Percentiles rank a stretch among this genome's conserved stretches.
Conservation (phyloP, 306 rosid species). For the Dryas alaskensis region DNA sequence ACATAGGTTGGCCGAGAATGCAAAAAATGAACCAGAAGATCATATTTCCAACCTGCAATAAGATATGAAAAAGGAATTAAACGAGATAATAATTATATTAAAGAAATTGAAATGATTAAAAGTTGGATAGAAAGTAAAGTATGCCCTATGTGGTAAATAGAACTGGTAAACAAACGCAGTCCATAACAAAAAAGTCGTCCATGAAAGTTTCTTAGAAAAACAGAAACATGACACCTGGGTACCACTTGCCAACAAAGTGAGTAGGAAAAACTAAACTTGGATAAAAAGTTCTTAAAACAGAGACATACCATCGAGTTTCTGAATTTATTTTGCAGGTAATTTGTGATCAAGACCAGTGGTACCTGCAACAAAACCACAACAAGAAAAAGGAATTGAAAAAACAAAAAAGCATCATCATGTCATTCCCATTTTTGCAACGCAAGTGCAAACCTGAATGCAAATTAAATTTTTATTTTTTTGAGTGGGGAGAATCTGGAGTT, state of each 20-base stretch:
- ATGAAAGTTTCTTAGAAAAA: no score
- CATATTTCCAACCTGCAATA: conserved; percentile 84
- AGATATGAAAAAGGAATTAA: neutral
- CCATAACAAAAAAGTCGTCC: no score
- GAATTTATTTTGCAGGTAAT: conserved; percentile 70
- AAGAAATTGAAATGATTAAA: neutral
- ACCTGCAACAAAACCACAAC: conserved; percentile 40
- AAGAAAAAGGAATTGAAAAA: conserved; percentile 1
- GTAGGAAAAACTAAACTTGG: conserved; percentile 6
- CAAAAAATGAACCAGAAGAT: conserved; percentile 87
- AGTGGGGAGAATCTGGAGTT: neutral
- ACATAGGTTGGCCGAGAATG: conserved; percentile 97
- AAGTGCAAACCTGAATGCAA: neutral
- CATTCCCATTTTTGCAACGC: conserved; percentile 1
- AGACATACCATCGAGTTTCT: conserved; percentile 76
- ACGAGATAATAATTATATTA: neutral
- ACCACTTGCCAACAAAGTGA: neutral
- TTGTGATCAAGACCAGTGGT: conserved; percentile 82
- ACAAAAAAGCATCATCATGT: neutral
- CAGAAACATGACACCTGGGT: no score
- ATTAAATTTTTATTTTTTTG: no score
- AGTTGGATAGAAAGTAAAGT: neutral
- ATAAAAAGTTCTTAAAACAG: neutral
- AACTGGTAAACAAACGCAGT: neutral
- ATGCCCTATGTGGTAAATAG: neutral